Evolutionary conservation across 108 stramenopile genomes (phyloP).

Genomic region (Conticribra guillardii): DNA sequence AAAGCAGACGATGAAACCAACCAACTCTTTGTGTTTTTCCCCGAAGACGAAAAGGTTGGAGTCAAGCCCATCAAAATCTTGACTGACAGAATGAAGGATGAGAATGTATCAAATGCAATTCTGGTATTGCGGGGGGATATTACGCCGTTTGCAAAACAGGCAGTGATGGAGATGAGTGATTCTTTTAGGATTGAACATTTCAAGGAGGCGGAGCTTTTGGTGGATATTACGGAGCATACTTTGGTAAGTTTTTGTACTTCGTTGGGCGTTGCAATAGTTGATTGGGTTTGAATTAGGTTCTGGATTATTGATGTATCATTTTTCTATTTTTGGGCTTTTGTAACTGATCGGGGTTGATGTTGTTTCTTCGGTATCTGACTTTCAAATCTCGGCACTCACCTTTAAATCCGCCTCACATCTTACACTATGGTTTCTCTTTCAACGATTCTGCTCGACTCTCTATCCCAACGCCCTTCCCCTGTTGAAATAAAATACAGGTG

Average conservation of each 20-base stretch:
- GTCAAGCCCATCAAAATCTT: conserved; percentile 93
- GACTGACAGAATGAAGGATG: conserved; percentile 89
- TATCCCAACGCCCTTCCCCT: too few species aligned
- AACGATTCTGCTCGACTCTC: too few species aligned
- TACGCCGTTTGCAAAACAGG: conserved; percentile 94
- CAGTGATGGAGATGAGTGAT: conserved; percentile 90
- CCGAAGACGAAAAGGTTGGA: conserved; percentile 95
- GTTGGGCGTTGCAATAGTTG: too few species aligned
- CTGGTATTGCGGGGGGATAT: conserved; percentile 90
- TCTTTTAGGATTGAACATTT: conserved; percentile 95
- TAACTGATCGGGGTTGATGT: too few species aligned
- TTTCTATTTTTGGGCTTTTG: too few species aligned
- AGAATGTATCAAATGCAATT: conserved; percentile 85
- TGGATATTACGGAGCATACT: conserved; percentile 99
- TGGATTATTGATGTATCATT: too few species aligned
- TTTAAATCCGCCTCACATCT: too few species aligned
- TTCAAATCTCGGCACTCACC: too few species aligned
- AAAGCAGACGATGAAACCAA: conserved; percentile 88
- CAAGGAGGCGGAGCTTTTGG: conserved; percentile 96
- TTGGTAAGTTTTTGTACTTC: conserved; percentile 52
- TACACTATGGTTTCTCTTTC: too few species aligned
- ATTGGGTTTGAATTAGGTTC: too few species aligned
- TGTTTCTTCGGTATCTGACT: too few species aligned
- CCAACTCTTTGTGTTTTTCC: conserved; percentile 95
- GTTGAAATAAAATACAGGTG: too few species aligned